Evolutionary conservation across 495 filamentous ascomycete genomes (phyloP).

Genomic region (Talaromyces proteolyticus): DNA sequence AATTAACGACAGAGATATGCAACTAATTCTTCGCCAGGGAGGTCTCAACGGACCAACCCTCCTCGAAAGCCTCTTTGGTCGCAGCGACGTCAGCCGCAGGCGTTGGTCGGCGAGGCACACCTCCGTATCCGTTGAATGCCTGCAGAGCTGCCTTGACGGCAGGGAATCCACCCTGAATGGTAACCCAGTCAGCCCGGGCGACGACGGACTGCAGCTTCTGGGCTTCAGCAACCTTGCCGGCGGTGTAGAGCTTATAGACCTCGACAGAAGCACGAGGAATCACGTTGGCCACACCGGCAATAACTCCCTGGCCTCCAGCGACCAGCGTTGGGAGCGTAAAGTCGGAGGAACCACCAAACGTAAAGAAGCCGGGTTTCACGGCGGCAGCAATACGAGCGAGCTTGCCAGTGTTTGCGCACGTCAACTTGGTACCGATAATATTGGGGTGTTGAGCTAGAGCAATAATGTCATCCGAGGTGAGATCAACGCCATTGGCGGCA

Average conservation of each 20-base stretch:
- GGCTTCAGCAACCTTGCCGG: slow-evolving; percentile 66
- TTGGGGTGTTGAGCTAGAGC: slow-evolving; percentile 72
- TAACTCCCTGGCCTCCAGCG: slow-evolving; percentile 80
- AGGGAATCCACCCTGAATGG: slow-evolving; percentile 80
- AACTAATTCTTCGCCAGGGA: slow-evolving; percentile 28
- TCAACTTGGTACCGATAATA: slow-evolving; percentile 87
- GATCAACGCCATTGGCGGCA: slow-evolving; percentile 73
- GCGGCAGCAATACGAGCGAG: slow-evolving; percentile 70
- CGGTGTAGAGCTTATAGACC: slow-evolving; percentile 64
- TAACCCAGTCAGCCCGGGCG: slow-evolving; percentile 79
- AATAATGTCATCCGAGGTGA: slow-evolving; percentile 74
- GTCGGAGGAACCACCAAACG: slow-evolving; percentile 84
- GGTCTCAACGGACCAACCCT: slow-evolving; percentile 67
- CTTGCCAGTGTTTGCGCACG: slow-evolving; percentile 93
- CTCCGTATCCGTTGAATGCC: slow-evolving; percentile 72
- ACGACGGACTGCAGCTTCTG: slow-evolving; percentile 73
- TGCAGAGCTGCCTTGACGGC: slow-evolving; percentile 78
- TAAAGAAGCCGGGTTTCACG: slow-evolving; percentile 60
- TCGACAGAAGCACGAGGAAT: slow-evolving; percentile 71
- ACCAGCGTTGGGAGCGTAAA: slow-evolving; percentile 81
- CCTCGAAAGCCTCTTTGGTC: slow-evolving; percentile 67
- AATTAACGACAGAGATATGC: neutral
- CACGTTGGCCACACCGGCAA: slow-evolving; percentile 80
- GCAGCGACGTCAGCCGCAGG: slow-evolving; percentile 59
- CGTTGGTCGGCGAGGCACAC: slow-evolving; percentile 69